Percentiles rank a stretch among this genome's conserved stretches.
Conservation (phyloP, 768 basidiomycete species). For the Hortiboletus campestris region DNA sequence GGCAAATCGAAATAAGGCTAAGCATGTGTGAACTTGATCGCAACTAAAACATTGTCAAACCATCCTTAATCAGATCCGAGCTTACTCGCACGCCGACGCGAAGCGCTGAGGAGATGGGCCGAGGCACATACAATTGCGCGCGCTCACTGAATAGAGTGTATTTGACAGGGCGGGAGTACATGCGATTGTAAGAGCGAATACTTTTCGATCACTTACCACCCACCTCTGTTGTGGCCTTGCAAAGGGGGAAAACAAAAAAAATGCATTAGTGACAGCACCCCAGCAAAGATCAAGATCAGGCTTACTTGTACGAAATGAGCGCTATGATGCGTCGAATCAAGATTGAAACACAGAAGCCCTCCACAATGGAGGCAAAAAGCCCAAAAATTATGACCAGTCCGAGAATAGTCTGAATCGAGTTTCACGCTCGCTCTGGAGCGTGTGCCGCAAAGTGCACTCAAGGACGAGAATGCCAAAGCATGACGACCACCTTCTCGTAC, state of each 20-base stretch:
- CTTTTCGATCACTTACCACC: no score
- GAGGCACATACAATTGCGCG: no score
- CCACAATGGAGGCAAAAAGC: conserved; percentile 12
- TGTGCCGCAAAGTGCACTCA: conserved; percentile 31
- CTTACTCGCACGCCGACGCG: not conserved
- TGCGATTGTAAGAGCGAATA: no score
- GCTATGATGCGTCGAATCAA: not conserved
- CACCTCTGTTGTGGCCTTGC: not conserved
- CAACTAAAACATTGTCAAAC: not conserved
- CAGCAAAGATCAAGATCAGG: not conserved
- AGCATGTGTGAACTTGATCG: not conserved
- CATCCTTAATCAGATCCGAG: not conserved
- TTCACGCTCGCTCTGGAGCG: conserved; percentile 15
- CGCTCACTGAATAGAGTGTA: not conserved
- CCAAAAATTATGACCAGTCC: conserved; percentile 23
- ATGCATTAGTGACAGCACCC: not conserved
- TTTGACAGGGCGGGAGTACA: not conserved
- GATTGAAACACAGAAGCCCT: not conserved
- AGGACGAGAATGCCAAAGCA: conserved; percentile 12
- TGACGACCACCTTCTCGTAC: conserved; percentile 17
- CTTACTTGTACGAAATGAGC: not conserved
- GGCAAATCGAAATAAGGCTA: not conserved
- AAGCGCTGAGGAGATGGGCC: no score
- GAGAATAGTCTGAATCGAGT: conserved; percentile 36
- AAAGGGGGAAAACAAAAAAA: not conserved